Base-by-base conservation (phyloP, 148 eudicot genomes). In the Polygonum maritimum region DNA sequence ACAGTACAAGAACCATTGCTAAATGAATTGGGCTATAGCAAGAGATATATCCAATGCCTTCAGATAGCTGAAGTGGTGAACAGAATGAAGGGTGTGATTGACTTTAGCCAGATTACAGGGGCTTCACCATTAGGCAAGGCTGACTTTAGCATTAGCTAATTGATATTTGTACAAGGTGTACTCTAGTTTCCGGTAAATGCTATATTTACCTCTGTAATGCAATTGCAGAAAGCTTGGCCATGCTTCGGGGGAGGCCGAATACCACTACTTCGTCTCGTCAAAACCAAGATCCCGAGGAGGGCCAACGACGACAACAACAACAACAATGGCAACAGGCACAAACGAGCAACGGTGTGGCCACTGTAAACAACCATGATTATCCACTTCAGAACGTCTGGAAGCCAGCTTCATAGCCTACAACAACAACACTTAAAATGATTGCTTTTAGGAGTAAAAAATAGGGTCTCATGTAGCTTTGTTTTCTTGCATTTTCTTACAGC, bases 31-130 rank as follows among this genome's bases (percentile, higher is more conserved):
- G 98, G 98, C 58, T 94, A 90, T 78, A 84, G 97, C 16, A 94
- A 92, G 84, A 85, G 97, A 92, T 94, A 90, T 60, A 96, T 94
- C 14, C 90, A 97, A n/a, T 90, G 97, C 80, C 96, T 94, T 75
- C 97, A 93, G 98, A 91, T 89, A 79, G 88, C 98, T 26, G 98
- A 91, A 82, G 98, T 93, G 48, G 94, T 93, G 38, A 88, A 93
- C 78, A 93, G 98, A 77, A 91, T 93, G 98, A 91, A 89, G 77
- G 98, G 91, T 85, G 82, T 93, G 83, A 93, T 93, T 57, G 98
- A 93, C 81, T 87, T 88, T 78, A 89, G 96, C 82, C 80, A 89
- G 69, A 73, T 80, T 71, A 88, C 96, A 48, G 84, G 88, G 75
- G 82, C 83, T 10, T 96, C 96, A 76, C 98, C 98, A 21, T 88